Base-by-base conservation (phyloP, 176 grass and related monocot species). In the Metroxylon sagu region DNA sequence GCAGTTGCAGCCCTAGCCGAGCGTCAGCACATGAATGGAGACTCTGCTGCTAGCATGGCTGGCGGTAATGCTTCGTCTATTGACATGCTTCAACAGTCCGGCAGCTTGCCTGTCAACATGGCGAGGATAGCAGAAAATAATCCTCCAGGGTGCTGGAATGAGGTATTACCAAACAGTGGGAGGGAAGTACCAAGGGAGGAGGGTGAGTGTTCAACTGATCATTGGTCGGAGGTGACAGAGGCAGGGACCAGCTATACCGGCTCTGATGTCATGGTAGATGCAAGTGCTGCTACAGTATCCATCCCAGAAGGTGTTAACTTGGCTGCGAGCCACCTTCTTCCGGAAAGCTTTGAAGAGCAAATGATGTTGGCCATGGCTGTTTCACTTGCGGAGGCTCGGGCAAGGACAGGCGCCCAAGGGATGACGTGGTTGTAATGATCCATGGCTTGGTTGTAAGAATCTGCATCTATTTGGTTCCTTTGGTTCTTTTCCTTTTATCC, bases 351-450 rank as follows among this genome's bases (percentile, higher is more conserved):
- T 8, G 93, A 98, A 59, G 93, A 98, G 71, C 93, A 98, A 70
- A 98, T 98, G 93, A 98, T 98, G 87, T 50, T 89, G 55, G 72
- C 93, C 55, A 98, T 92, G 87, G 77, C 90, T 14, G 57, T 87
- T 57, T 95, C 90, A 16, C 76, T 90, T 43, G 77, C 86, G 51
- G 90, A 95, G 25, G 58, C 77, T 62, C 86, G 82, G 76, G 86
- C 81, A 53, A 78, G 87, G 72, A 83, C 71, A 26, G 78, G 79
- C 16, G n/a, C 84, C 30, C 79, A 76, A 65, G 88, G 88, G 64
- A 57, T 98, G 63, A 74, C 79, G 53, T 93, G 88, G 94, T 72
- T 83, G 82, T 98, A 79, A 72, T 65, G 29, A 26, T 57, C 35
- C 17, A 12, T 84, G 62, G 71, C 78, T 78, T 80, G 35, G 35